phyloP scores from a whole-genome alignment of 31 red algal species.

The Bonnemaisonia californica region DNA sequence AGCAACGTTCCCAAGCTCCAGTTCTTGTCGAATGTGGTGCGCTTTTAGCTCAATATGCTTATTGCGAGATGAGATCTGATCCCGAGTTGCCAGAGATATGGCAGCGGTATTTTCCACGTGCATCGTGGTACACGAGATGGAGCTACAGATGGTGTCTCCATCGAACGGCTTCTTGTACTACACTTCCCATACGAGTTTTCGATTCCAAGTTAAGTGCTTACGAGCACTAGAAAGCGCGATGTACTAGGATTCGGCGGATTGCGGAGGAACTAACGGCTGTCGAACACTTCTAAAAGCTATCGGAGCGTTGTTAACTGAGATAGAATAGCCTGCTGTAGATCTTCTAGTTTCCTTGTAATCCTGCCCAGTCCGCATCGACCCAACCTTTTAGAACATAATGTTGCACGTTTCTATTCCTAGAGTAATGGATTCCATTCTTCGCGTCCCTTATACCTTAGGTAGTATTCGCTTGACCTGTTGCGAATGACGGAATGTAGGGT shows the following conservation, averaged over 20 bases:
- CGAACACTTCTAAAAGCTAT: constrained; percentile 20
- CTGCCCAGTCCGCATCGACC: constrained; percentile 8
- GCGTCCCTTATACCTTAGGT: too few relatives aligned
- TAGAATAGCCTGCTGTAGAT: constrained; percentile 29
- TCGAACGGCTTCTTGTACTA: constrained; percentile 1
- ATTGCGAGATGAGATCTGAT: neutral
- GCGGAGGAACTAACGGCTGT: constrained; percentile 17
- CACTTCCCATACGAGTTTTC: constrained; percentile 8
- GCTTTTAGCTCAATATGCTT: constrained; percentile 18
- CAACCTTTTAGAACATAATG: neutral
- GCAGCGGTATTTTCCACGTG: neutral
- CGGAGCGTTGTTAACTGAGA: constrained; percentile 11
- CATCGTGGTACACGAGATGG: neutral
- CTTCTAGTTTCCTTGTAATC: constrained; percentile 19
- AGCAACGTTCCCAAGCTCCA: neutral
- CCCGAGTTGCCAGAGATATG: neutral
- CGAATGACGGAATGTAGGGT: too few relatives aligned
- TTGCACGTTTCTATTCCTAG: too few relatives aligned
- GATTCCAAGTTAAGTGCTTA: constrained; percentile 10
- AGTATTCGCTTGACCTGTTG: too few relatives aligned
- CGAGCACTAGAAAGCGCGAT: constrained; percentile 28
- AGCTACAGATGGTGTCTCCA: neutral
- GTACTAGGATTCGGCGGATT: constrained; percentile 41
- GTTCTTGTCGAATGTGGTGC: constrained; percentile 4
- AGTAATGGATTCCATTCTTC: too few relatives aligned